Evolutionary conservation across 805 yeast species (phyloP), one percentile per base, ranked within the genome.

Genomic region (Metschnikowia henanensis): DNA sequence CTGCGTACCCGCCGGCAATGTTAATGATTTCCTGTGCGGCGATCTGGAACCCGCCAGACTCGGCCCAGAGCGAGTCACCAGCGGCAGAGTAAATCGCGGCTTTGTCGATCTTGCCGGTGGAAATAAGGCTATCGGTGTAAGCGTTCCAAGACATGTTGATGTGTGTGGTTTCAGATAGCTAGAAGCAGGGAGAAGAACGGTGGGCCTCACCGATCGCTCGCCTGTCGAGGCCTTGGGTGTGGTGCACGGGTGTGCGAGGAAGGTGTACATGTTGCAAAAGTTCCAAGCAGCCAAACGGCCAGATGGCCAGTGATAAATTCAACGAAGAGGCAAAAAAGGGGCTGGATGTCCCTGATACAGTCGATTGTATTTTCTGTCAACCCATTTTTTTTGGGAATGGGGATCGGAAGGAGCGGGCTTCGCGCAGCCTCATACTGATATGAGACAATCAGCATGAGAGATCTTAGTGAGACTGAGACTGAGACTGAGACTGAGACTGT

Each of bases 1-100:
- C 84, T 56, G 80, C 82, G 61, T 83, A 94, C 16, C 97, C 98
- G 41, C 68, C 66, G 35, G 88, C 94, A 46, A 94, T 70, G 57
- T 76, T 87, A 37, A 73, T 56, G 54, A 91, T 81, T 70, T 94
- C 99, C 34, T 76, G 72, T 9, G 82, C 79, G 35, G 78, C 76
- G 55, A 91, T 77, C 58, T 64, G 65, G 52, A 88, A 79, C 31
- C 80, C 79, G 48, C 85, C 77, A 15, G 94, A 76, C 55, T 83
- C 80, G 18, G 98, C 98, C 99, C 99, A 94, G 41, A 82, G 78
- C 17, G 96, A 79, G 65, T 91, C 96, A 35, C 99, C 99, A 12
- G 95, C 96, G 55, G 87, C 84, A 8, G 97, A 91, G 69, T 87
- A 91, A 55, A 94, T 81, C 32, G 95, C 94, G 26, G 98, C 97